These are phyloP conservation scores for Penicillium sp. DNA, from an alignment of 2,329 filamentous ascomycete species.

Conservation along the genomic window DNA sequence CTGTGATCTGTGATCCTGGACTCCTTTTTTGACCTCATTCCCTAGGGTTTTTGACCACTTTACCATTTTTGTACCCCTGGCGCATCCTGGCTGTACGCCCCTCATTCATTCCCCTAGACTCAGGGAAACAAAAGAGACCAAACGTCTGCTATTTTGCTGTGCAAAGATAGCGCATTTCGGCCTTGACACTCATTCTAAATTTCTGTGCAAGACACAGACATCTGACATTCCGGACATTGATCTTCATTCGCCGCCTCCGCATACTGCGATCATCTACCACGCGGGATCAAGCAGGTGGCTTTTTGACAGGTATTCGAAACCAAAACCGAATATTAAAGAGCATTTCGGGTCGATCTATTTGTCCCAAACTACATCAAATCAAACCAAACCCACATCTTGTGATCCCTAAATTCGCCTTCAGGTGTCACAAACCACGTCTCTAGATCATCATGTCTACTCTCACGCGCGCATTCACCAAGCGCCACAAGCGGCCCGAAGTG, in stretches of 20 bases:
- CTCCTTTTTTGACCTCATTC: conserved; percentile 15
- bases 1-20: conserved; percentile 32
- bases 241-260: conserved; percentile 31
- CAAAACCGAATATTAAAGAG: background rate
- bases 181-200: conserved; percentile 22
- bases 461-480: conserved; percentile 50
- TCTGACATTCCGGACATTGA: conserved; percentile 30
- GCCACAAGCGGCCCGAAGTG: conserved; percentile 48
- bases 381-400: background rate
- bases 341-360: background rate
- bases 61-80: conserved; percentile 18
- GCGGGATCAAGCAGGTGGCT: conserved; percentile 21
- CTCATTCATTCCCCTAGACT: conserved; percentile 27
- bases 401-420: background rate
- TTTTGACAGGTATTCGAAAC: conserved; percentile 8
- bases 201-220: conserved; percentile 21
- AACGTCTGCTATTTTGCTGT: conserved; percentile 29
- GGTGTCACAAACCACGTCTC: background rate
- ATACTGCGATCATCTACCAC: conserved; percentile 29
- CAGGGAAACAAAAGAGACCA: conserved; percentile 20
- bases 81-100: conserved; percentile 43
- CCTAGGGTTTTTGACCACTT: conserved; percentile 10
- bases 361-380: background rate
- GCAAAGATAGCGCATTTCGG: conserved; percentile 20
- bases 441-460: conserved; percentile 37